Conservation (phyloP, 495 filamentous ascomycete species). For the Aspergillus kassunensis region DNA sequence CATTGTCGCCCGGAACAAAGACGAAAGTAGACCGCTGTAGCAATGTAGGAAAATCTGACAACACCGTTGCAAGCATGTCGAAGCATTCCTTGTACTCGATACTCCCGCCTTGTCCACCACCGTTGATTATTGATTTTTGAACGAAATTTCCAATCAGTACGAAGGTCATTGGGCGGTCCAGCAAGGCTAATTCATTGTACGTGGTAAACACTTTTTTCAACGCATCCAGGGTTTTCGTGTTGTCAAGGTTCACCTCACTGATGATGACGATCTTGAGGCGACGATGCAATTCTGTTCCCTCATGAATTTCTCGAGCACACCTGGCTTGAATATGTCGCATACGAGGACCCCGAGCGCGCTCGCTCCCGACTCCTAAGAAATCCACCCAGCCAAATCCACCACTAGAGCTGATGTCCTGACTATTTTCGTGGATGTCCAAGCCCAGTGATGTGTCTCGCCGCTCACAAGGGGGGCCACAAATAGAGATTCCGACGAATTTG, state of each 20-base stretch:
- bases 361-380: slow-evolving; percentile 86
- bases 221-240: slow-evolving; percentile 69
- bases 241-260: slow-evolving; percentile 81
- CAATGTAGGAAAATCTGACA: slow-evolving; percentile 83
- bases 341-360: slow-evolving; percentile 72
- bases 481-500: slow-evolving; percentile 80
- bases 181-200: slow-evolving; percentile 51
- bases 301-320: slow-evolving; percentile 25
- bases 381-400: slow-evolving; percentile 96
- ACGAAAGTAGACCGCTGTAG: slow-evolving; percentile 78
- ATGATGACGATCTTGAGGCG: slow-evolving; percentile 63
- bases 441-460: slow-evolving; percentile 75
- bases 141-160: slow-evolving; percentile 84
- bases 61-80: slow-evolving; percentile 72
- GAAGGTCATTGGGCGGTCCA: slow-evolving; percentile 68
- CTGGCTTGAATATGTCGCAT: slow-evolving; percentile 73
- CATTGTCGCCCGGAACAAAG: slow-evolving; percentile 93
- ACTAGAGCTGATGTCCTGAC: slow-evolving; percentile 53
- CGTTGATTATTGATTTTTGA: slow-evolving; percentile 61
- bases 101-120: slow-evolving; percentile 61
- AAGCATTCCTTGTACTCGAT: slow-evolving; percentile 96
- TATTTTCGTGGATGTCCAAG: slow-evolving; percentile 50
- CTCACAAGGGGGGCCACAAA: slow-evolving; percentile 88
- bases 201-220: slow-evolving; percentile 66
- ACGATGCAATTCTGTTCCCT: slow-evolving; percentile 26